Evolutionary conservation across 176 grass and related monocot genomes (phyloP), one percentile per base, ranked within the genome.

Genomic region (Elymus sibiricus): DNA sequence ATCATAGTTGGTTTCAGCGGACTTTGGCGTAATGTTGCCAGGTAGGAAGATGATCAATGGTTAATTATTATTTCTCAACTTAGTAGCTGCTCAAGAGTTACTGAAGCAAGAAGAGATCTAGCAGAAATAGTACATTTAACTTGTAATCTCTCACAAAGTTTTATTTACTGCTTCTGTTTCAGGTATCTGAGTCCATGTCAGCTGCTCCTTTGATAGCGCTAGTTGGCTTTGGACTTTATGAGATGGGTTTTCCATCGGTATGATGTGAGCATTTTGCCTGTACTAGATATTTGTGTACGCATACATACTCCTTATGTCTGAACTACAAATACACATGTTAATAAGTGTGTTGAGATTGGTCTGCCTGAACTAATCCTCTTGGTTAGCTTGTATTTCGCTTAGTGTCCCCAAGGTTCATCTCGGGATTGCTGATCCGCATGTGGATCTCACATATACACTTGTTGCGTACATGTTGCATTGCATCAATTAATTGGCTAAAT

Each of bases 1-100:
- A 98, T 98, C 38, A 94, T 98, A 80, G 84, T 98, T 78, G 96
- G 96, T 27, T 98, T 98, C 76, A 98, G 96, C 81, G 96, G 96
- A 51, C 93, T 98, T 84, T 98, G 96, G 96, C 89, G 96, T 70
- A 98, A 95, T 74, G 94, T 98, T 77, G 91, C 96, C 22, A 92
- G 96, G 95, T 98, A 82, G 12, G 89, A 43, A 84, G 32, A 29
- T 40, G 13, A 68, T 77, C 60, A 74, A 37, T 81, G 3, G 61
- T n/a, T n/a, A n/a, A n/a, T n/a, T n/a, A n/a, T n/a, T n/a, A n/a
- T n/a, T n/a, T n/a, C n/a, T n/a, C n/a, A n/a, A n/a, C n/a, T n/a
- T n/a, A n/a, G n/a, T n/a, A n/a, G n/a, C n/a, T n/a, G n/a, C n/a
- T n/a, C n/a, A n/a, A n/a, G n/a, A n/a, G n/a, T n/a, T n/a, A n/a